Conservation (phyloP, 2,329 filamentous ascomycete species). For the Epichloe gansuensis region DNA sequence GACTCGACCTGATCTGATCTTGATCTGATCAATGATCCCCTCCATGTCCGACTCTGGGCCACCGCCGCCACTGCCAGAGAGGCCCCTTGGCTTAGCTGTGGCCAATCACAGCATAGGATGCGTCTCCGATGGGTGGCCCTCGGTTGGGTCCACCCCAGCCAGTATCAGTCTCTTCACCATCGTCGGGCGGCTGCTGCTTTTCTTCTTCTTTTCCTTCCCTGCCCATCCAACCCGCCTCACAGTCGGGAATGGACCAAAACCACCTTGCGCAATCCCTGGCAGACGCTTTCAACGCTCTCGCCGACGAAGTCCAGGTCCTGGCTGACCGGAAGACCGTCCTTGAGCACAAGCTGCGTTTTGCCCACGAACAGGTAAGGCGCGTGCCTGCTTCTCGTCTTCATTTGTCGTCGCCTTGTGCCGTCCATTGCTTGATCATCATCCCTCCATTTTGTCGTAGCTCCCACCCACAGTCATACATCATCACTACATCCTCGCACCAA, state of each 20-base stretch:
- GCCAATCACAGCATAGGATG: neutral
- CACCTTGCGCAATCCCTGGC: slow-evolving; percentile 42
- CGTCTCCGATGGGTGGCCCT: neutral
- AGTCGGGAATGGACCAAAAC: slow-evolving; percentile 24
- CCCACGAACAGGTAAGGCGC: slow-evolving; percentile 49
- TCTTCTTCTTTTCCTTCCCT: slow-evolving; percentile 1
- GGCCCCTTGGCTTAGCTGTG: neutral
- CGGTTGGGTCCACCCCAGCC: neutral
- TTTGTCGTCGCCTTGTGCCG: neutral
- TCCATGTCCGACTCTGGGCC: neutral
- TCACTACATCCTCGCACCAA: slow-evolving; percentile 4
- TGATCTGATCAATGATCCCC: too few species aligned
- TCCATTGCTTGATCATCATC: neutral
- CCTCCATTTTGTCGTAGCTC: slow-evolving; percentile 1
- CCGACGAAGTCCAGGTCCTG: slow-evolving; percentile 50
- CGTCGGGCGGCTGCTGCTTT: slow-evolving; percentile 4
- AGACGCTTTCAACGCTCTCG: slow-evolving; percentile 51
- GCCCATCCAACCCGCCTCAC: slow-evolving; percentile 3
- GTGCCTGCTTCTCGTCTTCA: slow-evolving; percentile 1
- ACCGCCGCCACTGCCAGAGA: too few species aligned
- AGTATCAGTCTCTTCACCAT: neutral
- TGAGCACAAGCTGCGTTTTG: slow-evolving; percentile 54
- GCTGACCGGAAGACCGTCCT: slow-evolving; percentile 51
- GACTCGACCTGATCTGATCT: too few species aligned
- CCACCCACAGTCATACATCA: neutral